phyloP scores from a whole-genome alignment of 139 green algal species.

The Chlorella vulgaris region DNA sequence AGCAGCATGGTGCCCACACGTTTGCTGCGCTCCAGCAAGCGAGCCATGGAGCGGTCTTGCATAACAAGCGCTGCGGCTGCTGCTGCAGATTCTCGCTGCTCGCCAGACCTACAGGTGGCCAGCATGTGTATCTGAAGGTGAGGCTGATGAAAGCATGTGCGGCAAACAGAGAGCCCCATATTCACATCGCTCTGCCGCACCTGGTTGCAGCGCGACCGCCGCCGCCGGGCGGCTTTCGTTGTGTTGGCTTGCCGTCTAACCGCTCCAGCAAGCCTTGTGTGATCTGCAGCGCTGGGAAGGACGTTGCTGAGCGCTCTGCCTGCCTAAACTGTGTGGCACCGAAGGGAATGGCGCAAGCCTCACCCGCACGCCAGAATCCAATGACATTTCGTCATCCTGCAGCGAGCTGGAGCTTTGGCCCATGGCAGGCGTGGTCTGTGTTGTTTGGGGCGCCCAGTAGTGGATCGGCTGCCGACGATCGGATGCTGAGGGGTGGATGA shows the following conservation, averaged over 20 bases:
- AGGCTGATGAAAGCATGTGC: no score
- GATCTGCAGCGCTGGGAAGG: not conserved
- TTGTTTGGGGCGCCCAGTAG: no score
- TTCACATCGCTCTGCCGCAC: not conserved
- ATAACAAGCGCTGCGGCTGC: not conserved
- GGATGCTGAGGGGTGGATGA: no score
- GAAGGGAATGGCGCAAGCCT: not conserved
- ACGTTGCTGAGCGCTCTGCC: not conserved
- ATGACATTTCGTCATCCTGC: not conserved
- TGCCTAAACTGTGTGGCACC: not conserved
- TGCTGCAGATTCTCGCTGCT: not conserved
- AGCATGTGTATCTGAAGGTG: no score
- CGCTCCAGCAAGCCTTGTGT: constrained; percentile 30
- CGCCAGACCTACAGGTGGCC: not conserved
- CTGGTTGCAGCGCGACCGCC: not conserved
- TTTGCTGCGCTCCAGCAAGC: constrained; percentile 38
- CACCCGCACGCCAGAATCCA: constrained; percentile 17
- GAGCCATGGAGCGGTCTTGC: constrained; percentile 26
- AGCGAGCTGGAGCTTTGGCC: no score
- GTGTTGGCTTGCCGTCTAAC: constrained; percentile 20
- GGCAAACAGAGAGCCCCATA: no score
- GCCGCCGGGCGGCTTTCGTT: not conserved
- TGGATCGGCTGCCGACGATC: no score
- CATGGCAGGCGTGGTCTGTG: no score
- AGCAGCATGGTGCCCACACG: constrained; percentile 57